Evolutionary conservation across 768 basidiomycete species (phyloP).

Genomic region (Ramaria sp.): DNA sequence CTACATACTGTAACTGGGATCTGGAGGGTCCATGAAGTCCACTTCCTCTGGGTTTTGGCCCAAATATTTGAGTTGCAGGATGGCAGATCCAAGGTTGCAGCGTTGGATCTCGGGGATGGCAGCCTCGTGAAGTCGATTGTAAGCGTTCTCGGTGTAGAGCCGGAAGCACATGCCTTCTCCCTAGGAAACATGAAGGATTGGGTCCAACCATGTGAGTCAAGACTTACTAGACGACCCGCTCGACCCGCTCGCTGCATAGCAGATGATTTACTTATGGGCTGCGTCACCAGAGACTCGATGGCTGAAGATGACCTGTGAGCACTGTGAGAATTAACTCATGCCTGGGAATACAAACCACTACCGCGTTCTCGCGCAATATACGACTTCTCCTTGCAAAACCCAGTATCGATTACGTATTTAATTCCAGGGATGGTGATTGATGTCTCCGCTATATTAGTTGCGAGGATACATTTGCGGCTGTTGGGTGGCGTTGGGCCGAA

Average conservation of each 20-base stretch:
- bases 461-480: slow-evolving; percentile 83
- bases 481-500: slow-evolving; percentile 57
- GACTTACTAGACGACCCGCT: slow-evolving; percentile 79
- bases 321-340: background rate
- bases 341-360: slow-evolving; percentile 35
- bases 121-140: slow-evolving; percentile 49
- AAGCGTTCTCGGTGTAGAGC: slow-evolving; percentile 80
- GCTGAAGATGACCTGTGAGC: slow-evolving; percentile 31
- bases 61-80: slow-evolving; percentile 79
- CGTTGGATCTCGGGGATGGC: slow-evolving; percentile 87
- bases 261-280: slow-evolving; percentile 79
- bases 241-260: slow-evolving; percentile 93
- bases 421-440: slow-evolving; percentile 96
- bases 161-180: slow-evolving; percentile 83
- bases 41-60: slow-evolving; percentile 71
- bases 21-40: slow-evolving; percentile 84
- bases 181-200: slow-evolving; percentile 23
- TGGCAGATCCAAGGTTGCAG: slow-evolving; percentile 70
- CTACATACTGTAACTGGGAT: slow-evolving; percentile 60
- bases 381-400: slow-evolving; percentile 91
- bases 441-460: slow-evolving; percentile 98
- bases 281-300: slow-evolving; percentile 76
- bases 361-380: slow-evolving; percentile 62
- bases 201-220: background rate
- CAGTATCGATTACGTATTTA: slow-evolving; percentile 91